phyloP scores from a whole-genome alignment of 768 basidiomycete genomes.

The Tubosaeta sp. region DNA sequence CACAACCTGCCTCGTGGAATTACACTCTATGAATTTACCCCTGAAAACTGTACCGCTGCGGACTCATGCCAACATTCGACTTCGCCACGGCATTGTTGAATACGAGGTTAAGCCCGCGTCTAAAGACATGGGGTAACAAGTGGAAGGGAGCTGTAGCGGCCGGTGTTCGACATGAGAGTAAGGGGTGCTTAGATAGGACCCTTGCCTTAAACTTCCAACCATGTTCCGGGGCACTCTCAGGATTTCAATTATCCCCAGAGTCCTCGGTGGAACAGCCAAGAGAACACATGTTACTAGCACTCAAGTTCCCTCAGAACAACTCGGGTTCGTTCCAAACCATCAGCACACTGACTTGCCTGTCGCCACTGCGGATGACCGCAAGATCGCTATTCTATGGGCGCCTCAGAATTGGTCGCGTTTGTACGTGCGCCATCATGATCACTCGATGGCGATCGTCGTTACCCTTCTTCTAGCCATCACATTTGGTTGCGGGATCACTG shows the following conservation, averaged over 20 bases:
- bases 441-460: neutral
- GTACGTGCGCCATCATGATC: slow-evolving; percentile 41
- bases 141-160: too few relatives aligned
- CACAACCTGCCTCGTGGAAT: too few relatives aligned
- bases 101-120: slow-evolving; percentile 41
- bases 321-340: slow-evolving; percentile 21
- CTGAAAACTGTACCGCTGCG: slow-evolving; percentile 30
- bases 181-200: too few relatives aligned
- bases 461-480: slow-evolving; percentile 62
- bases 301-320: neutral
- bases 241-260: neutral
- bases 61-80: slow-evolving; percentile 23
- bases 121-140: too few relatives aligned
- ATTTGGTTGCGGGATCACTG: slow-evolving; percentile 94
- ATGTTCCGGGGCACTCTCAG: neutral
- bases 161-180: too few relatives aligned
- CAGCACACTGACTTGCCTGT: slow-evolving; percentile 41
- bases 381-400: slow-evolving; percentile 73
- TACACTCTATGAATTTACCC: slow-evolving; percentile 33
- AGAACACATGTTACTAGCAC: neutral
- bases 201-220: neutral
- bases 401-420: slow-evolving; percentile 70
- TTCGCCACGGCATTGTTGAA: slow-evolving; percentile 41
- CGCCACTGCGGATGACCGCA: slow-evolving; percentile 51
- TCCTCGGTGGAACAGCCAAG: neutral